These are phyloP conservation scores for Gillenia trifoliata DNA, from an alignment of 306 rosid genomes.

Conservation along the genomic window DNA sequence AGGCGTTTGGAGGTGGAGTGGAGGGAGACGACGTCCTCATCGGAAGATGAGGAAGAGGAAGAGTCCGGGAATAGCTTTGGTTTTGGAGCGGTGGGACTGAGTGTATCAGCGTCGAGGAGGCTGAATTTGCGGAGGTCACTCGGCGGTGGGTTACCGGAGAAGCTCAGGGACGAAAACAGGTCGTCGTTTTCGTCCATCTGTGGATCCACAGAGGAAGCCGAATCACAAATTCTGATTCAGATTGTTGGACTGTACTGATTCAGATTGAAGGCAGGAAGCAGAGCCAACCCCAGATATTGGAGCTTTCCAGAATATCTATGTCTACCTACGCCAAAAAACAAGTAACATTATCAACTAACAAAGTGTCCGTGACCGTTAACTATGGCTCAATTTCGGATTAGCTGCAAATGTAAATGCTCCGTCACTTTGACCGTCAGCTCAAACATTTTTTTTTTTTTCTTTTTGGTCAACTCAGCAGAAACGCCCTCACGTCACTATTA, in stretches of 20 bases:
- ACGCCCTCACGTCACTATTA: too few species aligned
- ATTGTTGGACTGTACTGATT: background rate
- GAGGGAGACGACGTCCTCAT: slow-evolving; percentile 45
- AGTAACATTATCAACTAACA: background rate
- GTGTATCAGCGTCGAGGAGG: background rate
- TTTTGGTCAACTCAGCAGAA: too few species aligned
- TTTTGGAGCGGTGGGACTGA: background rate
- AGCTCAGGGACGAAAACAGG: background rate
- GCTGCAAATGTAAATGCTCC: background rate
- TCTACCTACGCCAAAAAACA: background rate
- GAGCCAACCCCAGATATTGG: background rate
- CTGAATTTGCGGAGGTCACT: background rate
- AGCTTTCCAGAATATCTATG: background rate
- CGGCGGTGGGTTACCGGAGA: background rate
- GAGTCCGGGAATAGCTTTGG: slow-evolving; percentile 14
- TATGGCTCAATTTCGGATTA: background rate
- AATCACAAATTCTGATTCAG: background rate
- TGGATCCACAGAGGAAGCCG: background rate
- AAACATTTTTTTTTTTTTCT: background rate
- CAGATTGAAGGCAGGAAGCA: background rate
- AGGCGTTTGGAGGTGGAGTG: slow-evolving; percentile 75
- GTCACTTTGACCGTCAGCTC: background rate
- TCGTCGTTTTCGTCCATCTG: slow-evolving; percentile 14
- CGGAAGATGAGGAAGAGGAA: slow-evolving; percentile 36
- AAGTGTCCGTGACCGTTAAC: background rate